phyloP scores from a whole-genome alignment of 768 basidiomycete species.

The Russula sp. region DNA sequence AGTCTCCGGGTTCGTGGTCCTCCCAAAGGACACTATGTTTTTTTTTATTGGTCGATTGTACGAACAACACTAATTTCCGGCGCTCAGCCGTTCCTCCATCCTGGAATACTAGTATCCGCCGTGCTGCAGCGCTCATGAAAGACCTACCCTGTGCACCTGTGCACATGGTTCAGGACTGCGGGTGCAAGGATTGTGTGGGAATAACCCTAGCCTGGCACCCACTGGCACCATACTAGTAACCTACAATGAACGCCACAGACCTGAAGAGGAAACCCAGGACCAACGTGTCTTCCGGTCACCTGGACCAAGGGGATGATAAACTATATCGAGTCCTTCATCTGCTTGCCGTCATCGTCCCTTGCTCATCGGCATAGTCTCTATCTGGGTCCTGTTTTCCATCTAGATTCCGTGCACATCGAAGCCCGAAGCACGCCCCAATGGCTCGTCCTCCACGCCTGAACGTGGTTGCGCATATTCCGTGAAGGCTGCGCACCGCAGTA shows the following conservation, averaged over 20 bases:
- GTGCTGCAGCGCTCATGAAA: not conserved
- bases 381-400: conserved; percentile 15
- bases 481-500: conserved; percentile 9
- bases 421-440: conserved; percentile 11
- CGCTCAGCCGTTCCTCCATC: too few species aligned
- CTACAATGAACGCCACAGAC: not conserved
- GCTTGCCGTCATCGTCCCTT: conserved; percentile 6
- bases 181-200: too few species aligned
- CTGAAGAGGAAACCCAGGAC: not conserved
- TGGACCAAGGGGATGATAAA: conserved; percentile 5
- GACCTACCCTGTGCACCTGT: not conserved
- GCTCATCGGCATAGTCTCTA: not conserved
- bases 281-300: not conserved
- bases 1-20: not conserved
- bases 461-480: conserved; percentile 19
- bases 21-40: not conserved
- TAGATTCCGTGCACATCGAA: conserved; percentile 5
- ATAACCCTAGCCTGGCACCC: too few species aligned
- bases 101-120: not conserved
- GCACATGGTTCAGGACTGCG: not conserved
- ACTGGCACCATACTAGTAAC: not conserved
- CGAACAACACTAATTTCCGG: not conserved
- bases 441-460: conserved; percentile 13
- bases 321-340: conserved; percentile 20
- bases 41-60: not conserved